Evolutionary conservation across 345 rosid species (phyloP), one percentile per base, ranked within the genome.

Genomic region (Euphorbia pulcherrima): DNA sequence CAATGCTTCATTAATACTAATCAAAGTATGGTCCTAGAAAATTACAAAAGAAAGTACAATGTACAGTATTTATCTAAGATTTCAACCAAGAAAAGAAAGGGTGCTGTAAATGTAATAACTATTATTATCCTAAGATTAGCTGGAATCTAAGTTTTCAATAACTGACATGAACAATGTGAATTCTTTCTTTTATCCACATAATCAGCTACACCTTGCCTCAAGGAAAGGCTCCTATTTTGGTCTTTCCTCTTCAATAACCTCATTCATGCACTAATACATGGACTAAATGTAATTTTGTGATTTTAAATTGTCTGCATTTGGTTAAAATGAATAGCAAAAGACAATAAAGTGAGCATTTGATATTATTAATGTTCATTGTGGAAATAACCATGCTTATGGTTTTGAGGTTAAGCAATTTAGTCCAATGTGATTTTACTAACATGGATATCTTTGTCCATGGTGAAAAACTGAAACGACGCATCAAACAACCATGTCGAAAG

Each of bases 221-320:
- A 59, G 51, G 28, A 62, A 62, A 62, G 47, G 46, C 65, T 62
- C 21, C 24, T 21, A 11, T 39, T n/a, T n/a, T 58, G 29, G 47
- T 40, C 51, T 39, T 39, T 62, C 51, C 51, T 28, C 30, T 5
- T 4, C 14, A 10, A 61, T 2, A 7, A 40, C 24, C n/a, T 33
- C 33, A 40, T 11, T 21, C 6, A 12, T 0, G n/a, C 65, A 21
- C 30, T 24, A n/a, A 62, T 11, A 23, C 47, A 21, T 39, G 30
- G 21, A 17, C 30, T 0, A 62, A 62, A 30, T 30, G 2, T 44
- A 23, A 5, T 5, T 8, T 11, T 44, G 37, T 29, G 16, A 21
- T 37, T 4, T 61, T 20, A 21, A 39, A 61, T 11, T 39, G 48
- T 39, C 41, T 23, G 3, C 6, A 39, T 3, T 21, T 20, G 30